Evolutionary conservation across 768 basidiomycete genomes (phyloP), one percentile per base, ranked within the genome.

Genomic region (Lactarius indigo): DNA sequence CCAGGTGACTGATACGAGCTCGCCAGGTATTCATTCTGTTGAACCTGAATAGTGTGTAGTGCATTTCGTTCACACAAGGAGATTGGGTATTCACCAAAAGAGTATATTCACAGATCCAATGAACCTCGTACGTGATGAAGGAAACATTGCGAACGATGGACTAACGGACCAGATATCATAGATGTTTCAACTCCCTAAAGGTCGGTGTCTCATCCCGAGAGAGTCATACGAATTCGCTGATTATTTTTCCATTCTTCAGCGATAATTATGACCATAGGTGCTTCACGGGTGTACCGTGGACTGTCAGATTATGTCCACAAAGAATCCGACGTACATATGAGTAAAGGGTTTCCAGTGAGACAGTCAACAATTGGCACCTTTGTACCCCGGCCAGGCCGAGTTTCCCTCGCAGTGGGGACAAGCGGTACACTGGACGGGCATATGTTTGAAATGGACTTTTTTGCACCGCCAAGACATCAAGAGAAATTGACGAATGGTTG

Each of bases 321-420:
- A 94, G 31, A 31, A 92, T 65, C 72, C 31, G 72, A 35, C 35
- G 35, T 35, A 26, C 47, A 50, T 20, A 55, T 18, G 17, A 55
- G 18, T 17, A 26, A 10, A 55, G 26, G 10, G 12, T 5, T 20
- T 26, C 31, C 31, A 5, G 31, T 31, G 31, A 31, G 20, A 8
- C 54, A 26, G 26, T 2, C 4, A 26, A 26, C 23, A 12, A 15
- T 17, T 28, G 23, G 12, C 5, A 8, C 3, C 54, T 12, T 55
- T 8, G 54, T 55, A 30, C 3, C 26, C 26, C 17, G 5, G 13
- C 15, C 30, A 18, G 23, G 54, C 26, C 54, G 13, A 30, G 10
- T 6, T 20, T 55, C 54, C 26, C 26, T 30, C 26, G 13, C 23
- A 55, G 26, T 55, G 30, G 54, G 13, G 17, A 30, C 26, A n/a